phyloP scores from a whole-genome alignment of 2,329 filamentous ascomycete genomes.

The Falciphora oryzae region DNA sequence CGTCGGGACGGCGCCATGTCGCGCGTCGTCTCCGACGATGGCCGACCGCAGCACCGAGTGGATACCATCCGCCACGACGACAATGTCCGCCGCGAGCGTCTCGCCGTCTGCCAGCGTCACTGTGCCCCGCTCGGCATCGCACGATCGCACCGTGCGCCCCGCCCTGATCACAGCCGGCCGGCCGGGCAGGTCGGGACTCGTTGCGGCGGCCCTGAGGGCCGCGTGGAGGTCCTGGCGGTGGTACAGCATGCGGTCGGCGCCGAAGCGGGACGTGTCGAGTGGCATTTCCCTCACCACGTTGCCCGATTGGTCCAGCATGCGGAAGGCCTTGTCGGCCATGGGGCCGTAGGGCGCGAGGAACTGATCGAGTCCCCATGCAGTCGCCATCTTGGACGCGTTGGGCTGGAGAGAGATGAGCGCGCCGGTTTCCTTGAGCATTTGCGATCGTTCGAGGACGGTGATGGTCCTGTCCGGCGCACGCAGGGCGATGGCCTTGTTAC shows the following conservation, averaged over 20 bases:
- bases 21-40: conserved; percentile 16
- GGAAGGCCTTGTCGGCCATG: conserved; percentile 30
- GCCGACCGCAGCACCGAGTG: conserved; percentile 13
- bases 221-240: conserved; percentile 35
- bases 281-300: conserved; percentile 25
- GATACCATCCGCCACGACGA: conserved; percentile 1
- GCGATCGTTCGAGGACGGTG: conserved; percentile 20
- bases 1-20: conserved; percentile 26
- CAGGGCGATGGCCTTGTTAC: conserved; percentile 4
- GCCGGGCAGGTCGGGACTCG: conserved; percentile 16
- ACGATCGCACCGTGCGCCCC: conserved; percentile 3
- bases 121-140: background rate
- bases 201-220: conserved; percentile 23
- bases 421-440: conserved; percentile 30
- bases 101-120: background rate
- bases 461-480: conserved; percentile 11
- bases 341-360: conserved; percentile 24
- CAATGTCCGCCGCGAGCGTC: background rate
- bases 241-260: conserved; percentile 33
- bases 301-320: conserved; percentile 21
- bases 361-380: conserved; percentile 23
- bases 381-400: conserved; percentile 31
- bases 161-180: conserved; percentile 22
- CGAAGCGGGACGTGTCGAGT: conserved; percentile 26
- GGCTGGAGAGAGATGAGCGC: conserved; percentile 36